Evolutionary conservation across 108 stramenopile genomes (phyloP), one percentile per base, ranked within the genome.

Genomic region (Nitzschia palea): DNA sequence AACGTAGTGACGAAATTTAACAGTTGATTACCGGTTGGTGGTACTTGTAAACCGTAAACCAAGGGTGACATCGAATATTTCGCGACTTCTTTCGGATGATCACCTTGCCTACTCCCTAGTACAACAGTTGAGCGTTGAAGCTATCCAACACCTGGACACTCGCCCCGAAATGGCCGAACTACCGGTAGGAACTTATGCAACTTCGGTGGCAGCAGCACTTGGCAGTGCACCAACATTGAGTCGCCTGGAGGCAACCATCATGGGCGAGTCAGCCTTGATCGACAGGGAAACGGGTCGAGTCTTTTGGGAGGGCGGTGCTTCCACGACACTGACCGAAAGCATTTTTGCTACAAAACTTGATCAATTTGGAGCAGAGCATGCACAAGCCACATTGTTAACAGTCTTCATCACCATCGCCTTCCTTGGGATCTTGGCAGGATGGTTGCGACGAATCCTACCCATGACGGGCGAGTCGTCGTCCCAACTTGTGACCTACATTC

Each of bases 211-310:
- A n/a, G n/a, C n/a, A n/a, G n/a, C n/a, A n/a, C n/a, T n/a, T n/a
- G n/a, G n/a, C n/a, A n/a, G n/a, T n/a, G n/a, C n/a, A n/a, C n/a
- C n/a, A n/a, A n/a, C n/a, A n/a, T 53, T 78, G 27, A 57, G 68
- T 1, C 64, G 71, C n/a, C n/a, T 67, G 5, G 78, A 67, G 30
- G 78, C 78, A 6, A 62, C 69, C 27, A 65, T 80, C 17, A 70
- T 83, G 60, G 82, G 79, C 4, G 87, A 88, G 67, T 88, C 86
- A 4, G 90, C 90, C 5, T 44, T 91, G 5, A 73, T 91, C 43
- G 90, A 91, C 57, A 73, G 80, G 22, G 90, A 91, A 59, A 91
- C 87, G 17, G 87, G 84, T 26, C 65, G 80, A 22, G 82, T 91
- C 22, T 91, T 76, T 63, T 91, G 90, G 90, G 86, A 91, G 59